Evolutionary conservation across 805 yeast species (phyloP), one percentile per base, ranked within the genome.

Genomic region (Yarrowia sp.): DNA sequence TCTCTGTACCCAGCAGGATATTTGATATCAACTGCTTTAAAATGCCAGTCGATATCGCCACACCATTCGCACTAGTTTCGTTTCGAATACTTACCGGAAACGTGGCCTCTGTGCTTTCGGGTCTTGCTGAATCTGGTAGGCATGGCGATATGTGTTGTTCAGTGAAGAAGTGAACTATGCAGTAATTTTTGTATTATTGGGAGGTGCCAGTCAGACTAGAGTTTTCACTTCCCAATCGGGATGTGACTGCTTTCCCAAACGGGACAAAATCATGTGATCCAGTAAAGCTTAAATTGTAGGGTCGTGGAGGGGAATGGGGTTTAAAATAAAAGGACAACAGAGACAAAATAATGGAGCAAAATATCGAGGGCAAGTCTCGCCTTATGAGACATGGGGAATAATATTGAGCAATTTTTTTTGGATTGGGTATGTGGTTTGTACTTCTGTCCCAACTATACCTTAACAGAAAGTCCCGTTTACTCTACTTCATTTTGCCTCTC

Each of bases 31-130:
- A 63, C 65, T 59, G 65, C 65, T 59, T 36, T 42, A 7, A 42
- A 45, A 43, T 59, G 65, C 65, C 65, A 59, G 65, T 59, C 65
- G 65, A 63, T 63, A 63, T 63, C 67, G 67, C 46, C 67, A 59
- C 67, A 63, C 67, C 67, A 63, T 63, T 63, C 56, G 67, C 67
- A 63, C 67, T 48, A 16, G 65, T 59, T 59, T 59, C 65, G 65
- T 59, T 59, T 59, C 65, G n/a, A 11, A 26, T 42, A 87, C 96
- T 87, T 90, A 91, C 96, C 97, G 83, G 98, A 91, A 85, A 95
- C 98, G 97, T 95, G 89, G 87, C 99, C 99, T 91, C 99, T 92
- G 90, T 92, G 97, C 89, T 95, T 95, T 91, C 99, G 92, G 86
- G 98, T 95, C 86, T 95, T 93, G 82, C 97, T 90, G 82, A 91